These are phyloP conservation scores for Botrytis porri DNA, from an alignment of 2,329 filamentous ascomycete genomes.

Conservation along the genomic window DNA sequence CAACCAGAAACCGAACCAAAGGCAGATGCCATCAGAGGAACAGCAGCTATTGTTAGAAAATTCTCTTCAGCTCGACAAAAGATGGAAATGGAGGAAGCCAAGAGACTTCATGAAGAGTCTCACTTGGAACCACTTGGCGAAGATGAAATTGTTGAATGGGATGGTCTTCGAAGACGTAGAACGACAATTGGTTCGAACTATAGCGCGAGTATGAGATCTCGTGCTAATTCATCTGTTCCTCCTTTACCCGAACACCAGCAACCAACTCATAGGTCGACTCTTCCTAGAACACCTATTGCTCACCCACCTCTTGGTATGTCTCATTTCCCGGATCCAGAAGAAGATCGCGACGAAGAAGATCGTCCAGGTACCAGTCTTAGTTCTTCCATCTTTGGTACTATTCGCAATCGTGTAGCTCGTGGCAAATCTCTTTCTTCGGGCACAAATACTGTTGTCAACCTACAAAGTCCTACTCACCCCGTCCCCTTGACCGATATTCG, in stretches of 20 bases:
- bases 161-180: conserved; percentile 75
- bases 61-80: conserved; percentile 73
- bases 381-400: conserved; percentile 56
- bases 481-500: conserved; percentile 59
- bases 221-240: conserved; percentile 34
- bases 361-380: conserved; percentile 49
- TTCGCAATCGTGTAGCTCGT: conserved; percentile 46
- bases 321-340: conserved; percentile 67
- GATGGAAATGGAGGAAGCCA: conserved; percentile 76
- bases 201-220: conserved; percentile 36
- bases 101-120: conserved; percentile 76
- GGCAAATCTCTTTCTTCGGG: conserved; percentile 22
- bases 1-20: conserved; percentile 96
- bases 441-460: conserved; percentile 35
- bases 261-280: conserved; percentile 22
- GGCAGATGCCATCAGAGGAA: conserved; percentile 89
- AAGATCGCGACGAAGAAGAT: conserved; percentile 51
- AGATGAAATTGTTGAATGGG: conserved; percentile 78
- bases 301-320: conserved; percentile 89
- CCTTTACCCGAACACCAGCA: conserved; percentile 29
- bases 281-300: conserved; percentile 36
- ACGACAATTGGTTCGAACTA: conserved; percentile 45
- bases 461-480: conserved; percentile 57
- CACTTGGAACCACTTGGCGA: conserved; percentile 74
- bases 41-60: conserved; percentile 81